phyloP scores from a whole-genome alignment of 768 basidiomycete genomes.

The Lactarius evosmus region DNA sequence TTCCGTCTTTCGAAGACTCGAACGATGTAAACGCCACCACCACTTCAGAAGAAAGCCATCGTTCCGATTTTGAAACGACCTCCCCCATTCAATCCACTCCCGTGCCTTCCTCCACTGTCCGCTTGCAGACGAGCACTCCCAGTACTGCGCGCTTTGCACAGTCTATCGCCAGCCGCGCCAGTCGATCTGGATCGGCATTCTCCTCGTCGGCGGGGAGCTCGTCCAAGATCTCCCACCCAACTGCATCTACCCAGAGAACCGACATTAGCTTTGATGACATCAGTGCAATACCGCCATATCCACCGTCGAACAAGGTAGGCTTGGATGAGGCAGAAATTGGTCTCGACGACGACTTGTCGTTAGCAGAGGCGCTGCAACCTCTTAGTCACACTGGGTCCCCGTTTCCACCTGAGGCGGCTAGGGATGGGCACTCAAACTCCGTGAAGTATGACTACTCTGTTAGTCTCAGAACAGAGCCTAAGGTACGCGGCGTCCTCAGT shows the following conservation, averaged over 20 bases:
- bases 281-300: conserved; percentile 55
- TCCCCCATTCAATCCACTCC: conserved; percentile 70
- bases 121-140: conserved; percentile 49
- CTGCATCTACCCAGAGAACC: conserved; percentile 6
- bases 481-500: conserved; percentile 37
- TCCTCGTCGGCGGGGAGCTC: conserved; percentile 27
- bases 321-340: conserved; percentile 26
- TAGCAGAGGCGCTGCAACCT: conserved; percentile 56
- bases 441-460: conserved; percentile 59
- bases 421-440: conserved; percentile 39
- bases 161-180: conserved; percentile 49
- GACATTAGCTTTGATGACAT: conserved; percentile 50
- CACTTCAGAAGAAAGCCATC: conserved; percentile 40
- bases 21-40: conserved; percentile 39
- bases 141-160: conserved; percentile 50
- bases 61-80: conserved; percentile 38
- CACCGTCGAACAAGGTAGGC: conserved; percentile 37
- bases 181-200: conserved; percentile 37
- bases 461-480: conserved; percentile 58
- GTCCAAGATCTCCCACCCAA: conserved; percentile 11
- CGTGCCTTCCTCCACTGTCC: conserved; percentile 45
- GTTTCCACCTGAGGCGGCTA: conserved; percentile 35
- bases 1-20: conserved; percentile 70
- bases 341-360: conserved; percentile 42
- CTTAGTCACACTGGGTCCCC: conserved; percentile 55